Base-by-base conservation (phyloP, 2,329 filamentous ascomycete species). In the Talaromyces sp. region DNA sequence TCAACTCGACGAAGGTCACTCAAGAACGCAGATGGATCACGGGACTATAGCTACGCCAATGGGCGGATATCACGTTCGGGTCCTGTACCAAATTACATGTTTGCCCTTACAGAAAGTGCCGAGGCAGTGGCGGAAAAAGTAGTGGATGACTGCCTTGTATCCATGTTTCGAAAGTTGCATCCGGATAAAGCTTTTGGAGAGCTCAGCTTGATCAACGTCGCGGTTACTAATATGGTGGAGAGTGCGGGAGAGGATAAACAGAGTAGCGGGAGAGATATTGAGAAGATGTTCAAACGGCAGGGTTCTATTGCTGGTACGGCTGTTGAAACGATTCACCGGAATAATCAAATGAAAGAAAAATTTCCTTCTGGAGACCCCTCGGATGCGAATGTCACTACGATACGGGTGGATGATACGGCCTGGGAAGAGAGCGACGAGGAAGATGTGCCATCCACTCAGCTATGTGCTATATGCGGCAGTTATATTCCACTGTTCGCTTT, bases 181-280 rank as follows among this genome's bases (percentile, higher is more conserved):
- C 84, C 87, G 0, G 87, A 90, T 67, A 86, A 84, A 67, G 80
- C 83, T 9, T 87, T 86, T 1, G 96, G 91, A 90, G 91, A 94
- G 69, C 77, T 97, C 19, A 91, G 90, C 68, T 80, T 98, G 60
- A 82, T 98, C 66, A 98, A 97, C 69, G 81, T 98, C 24, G 93
- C 92, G 54, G 93, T 91, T 8, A 90, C 91, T 14, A 96, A 97
- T 73, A 94, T 98, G 89, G 84, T 84, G 1, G 81, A 84, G 47
- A 82, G 80, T 16, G 86, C 85, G 4, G 80, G 80, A 14, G 82
- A 84, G 66, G 71, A 79, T 35, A 81, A 82, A 65, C 78, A 80
- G 10, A 85, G 84, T 35, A 81, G 79, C n/a, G 91, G 91, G 1
- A 84, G 90, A 68, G 89, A 97, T 72, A 97, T 97, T 69, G 85